Conservation (phyloP, 1,284 basidiomycete species). For the Cutaneotrichosporon dermatis region DNA sequence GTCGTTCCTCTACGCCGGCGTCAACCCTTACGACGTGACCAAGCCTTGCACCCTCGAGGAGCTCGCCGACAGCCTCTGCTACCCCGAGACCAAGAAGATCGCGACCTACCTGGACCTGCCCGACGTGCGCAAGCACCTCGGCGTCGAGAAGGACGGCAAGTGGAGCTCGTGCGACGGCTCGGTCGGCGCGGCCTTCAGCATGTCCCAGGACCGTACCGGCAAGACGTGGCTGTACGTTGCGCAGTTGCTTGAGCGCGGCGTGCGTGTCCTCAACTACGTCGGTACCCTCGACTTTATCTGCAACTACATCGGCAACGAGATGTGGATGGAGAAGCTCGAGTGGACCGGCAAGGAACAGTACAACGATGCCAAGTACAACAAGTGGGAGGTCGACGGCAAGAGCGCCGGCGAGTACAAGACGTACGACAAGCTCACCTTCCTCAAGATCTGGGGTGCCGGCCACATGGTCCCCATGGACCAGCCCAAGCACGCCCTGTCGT, state of each 20-base stretch:
- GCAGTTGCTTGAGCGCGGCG: slow-evolving; percentile 66
- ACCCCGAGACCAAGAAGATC: slow-evolving; percentile 48
- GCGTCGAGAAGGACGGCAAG: slow-evolving; percentile 56
- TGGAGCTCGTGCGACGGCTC: slow-evolving; percentile 54
- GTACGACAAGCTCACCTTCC: slow-evolving; percentile 55
- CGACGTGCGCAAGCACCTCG: slow-evolving; percentile 56
- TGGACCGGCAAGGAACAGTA: slow-evolving; percentile 62
- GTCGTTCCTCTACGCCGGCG: slow-evolving; percentile 36
- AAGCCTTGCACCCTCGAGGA: slow-evolving; percentile 55
- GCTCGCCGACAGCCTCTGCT: slow-evolving; percentile 47
- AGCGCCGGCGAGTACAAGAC: slow-evolving; percentile 58
- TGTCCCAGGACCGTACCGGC: slow-evolving; percentile 33
- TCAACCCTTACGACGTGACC: slow-evolving; percentile 61
- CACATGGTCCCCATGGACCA: slow-evolving; percentile 52
- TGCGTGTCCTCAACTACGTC: slow-evolving; percentile 60
- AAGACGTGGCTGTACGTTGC: slow-evolving; percentile 58
- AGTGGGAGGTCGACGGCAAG: slow-evolving; percentile 53
- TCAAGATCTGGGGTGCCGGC: slow-evolving; percentile 41
- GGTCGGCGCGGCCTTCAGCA: slow-evolving; percentile 46
- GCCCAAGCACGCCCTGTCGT: slow-evolving; percentile 43
- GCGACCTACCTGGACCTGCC: slow-evolving; percentile 57
- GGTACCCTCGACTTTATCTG: slow-evolving; percentile 64
- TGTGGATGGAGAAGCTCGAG: slow-evolving; percentile 59
- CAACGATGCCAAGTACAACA: slow-evolving; percentile 45
- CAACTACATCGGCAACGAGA: slow-evolving; percentile 64